Evolutionary conservation across 2,329 filamentous ascomycete genomes (phyloP).

Genomic region (Aquanectria penicillioides): DNA sequence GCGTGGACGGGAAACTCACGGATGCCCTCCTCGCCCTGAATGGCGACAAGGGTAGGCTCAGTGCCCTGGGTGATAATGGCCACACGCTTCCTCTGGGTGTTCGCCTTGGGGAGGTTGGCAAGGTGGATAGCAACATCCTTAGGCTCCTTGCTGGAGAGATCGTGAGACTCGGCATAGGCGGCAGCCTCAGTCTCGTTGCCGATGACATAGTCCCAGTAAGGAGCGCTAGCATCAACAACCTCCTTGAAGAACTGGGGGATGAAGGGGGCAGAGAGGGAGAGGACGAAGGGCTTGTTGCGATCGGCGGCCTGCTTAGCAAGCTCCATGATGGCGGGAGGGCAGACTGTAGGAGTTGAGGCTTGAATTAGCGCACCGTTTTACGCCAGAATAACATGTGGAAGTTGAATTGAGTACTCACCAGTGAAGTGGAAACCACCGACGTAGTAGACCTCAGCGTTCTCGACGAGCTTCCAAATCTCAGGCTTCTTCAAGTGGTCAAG

Average conservation of each 20-base stretch:
- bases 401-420: constrained; percentile 46
- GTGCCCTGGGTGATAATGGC: constrained; percentile 97
- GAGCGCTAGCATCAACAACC: constrained; percentile 82
- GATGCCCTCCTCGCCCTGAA: constrained; percentile 75
- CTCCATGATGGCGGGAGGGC: constrained; percentile 87
- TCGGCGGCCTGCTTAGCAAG: constrained; percentile 89
- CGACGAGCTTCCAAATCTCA: constrained; percentile 90
- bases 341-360: constrained; percentile 72
- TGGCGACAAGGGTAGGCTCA: constrained; percentile 85
- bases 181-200: constrained; percentile 97
- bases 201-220: constrained; percentile 96
- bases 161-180: constrained; percentile 85
- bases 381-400: no score
- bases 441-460: constrained; percentile 90
- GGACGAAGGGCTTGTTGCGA: constrained; percentile 90
- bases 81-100: constrained; percentile 81
- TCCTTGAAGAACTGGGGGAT: constrained; percentile 99
- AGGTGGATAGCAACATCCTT: constrained; percentile 86
- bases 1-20: constrained; percentile 84
- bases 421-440: constrained; percentile 98
- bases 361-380: constrained; percentile 24
- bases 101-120: constrained; percentile 91
- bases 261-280: constrained; percentile 95
- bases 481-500: constrained; percentile 91
- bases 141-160: constrained; percentile 78